Evolutionary conservation across 2,329 filamentous ascomycete species (phyloP).

Genomic region (Sporothrix euskadiensis): DNA sequence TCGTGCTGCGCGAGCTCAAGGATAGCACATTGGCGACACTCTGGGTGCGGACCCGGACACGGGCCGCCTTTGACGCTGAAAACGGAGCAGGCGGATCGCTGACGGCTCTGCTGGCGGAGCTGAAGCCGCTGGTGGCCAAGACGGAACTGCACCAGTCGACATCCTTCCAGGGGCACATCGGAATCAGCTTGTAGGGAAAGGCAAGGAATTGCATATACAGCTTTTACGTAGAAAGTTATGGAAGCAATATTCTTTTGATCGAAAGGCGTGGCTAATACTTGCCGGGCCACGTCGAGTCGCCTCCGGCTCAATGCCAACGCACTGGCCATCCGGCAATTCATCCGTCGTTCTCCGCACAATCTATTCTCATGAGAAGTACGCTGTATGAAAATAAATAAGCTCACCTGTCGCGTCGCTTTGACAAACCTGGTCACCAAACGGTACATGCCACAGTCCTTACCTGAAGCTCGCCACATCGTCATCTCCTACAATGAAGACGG

Average conservation of each 20-base stretch:
- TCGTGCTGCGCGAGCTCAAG: background rate
- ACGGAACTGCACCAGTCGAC: background rate
- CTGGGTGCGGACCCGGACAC: background rate
- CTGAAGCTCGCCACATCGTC: background rate
- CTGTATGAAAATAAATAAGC: background rate
- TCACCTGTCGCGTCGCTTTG: too few species aligned
- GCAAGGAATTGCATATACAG: too few species aligned
- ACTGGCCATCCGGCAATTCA: conserved; percentile 13
- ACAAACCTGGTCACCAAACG: background rate
- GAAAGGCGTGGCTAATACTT: background rate
- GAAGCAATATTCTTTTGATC: too few species aligned
- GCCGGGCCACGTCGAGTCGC: background rate
- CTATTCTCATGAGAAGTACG: background rate
- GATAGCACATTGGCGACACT: background rate
- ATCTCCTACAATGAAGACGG: background rate
- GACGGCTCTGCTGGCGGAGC: background rate
- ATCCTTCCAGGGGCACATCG: background rate
- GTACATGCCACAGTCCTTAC: background rate
- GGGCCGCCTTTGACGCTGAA: background rate
- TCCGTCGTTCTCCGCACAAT: conserved; percentile 4
- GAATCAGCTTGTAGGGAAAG: background rate
- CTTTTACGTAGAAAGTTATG: too few species aligned
- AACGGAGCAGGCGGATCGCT: background rate
- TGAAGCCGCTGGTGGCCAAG: background rate
- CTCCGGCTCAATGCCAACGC: background rate